Conservation (phyloP, 1,284 basidiomycete genomes). For the Fistulinella cinereoalba region DNA sequence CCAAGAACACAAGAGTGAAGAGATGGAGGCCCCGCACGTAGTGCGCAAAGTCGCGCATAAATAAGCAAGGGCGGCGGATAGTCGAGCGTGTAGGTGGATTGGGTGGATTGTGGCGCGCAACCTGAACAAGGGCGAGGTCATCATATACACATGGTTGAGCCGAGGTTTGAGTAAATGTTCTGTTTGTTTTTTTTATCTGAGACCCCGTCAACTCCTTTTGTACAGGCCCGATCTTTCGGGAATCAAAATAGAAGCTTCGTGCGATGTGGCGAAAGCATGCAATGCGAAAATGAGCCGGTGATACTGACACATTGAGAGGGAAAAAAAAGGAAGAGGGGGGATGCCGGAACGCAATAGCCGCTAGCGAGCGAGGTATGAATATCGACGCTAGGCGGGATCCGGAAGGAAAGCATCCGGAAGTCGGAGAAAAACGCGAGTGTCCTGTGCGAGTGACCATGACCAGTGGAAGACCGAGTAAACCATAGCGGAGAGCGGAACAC, state of each 20-base stretch:
- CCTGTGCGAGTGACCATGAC: conserved; percentile 42
- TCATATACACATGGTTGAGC: conserved; percentile 38
- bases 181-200: conserved; percentile 28
- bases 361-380: conserved; percentile 48
- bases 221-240: conserved; percentile 33
- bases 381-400: conserved; percentile 38
- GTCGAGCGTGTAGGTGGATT: conserved; percentile 19
- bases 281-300: conserved; percentile 36
- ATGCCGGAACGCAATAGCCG: conserved; percentile 21
- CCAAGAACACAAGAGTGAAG: conserved; percentile 41
- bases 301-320: conserved; percentile 44
- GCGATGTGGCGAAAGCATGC: conserved; percentile 45
- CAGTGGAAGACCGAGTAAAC: conserved; percentile 29
- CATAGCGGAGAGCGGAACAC: conserved; percentile 35
- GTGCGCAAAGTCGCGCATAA: conserved; percentile 39
- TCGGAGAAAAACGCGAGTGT: conserved; percentile 31
- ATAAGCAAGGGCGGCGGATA: conserved; percentile 37
- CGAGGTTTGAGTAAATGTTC: conserved; percentile 18
- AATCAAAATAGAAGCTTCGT: conserved; percentile 37
- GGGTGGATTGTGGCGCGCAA: conserved; percentile 26
- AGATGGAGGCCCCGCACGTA: conserved; percentile 36
- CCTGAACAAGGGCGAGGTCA: conserved; percentile 21
- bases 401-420: conserved; percentile 27
- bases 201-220: conserved; percentile 34
- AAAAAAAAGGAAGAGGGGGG: conserved; percentile 26